Evolutionary conservation across 164 flowering plant genomes (phyloP).

Genomic region (Pachysandra terminalis): DNA sequence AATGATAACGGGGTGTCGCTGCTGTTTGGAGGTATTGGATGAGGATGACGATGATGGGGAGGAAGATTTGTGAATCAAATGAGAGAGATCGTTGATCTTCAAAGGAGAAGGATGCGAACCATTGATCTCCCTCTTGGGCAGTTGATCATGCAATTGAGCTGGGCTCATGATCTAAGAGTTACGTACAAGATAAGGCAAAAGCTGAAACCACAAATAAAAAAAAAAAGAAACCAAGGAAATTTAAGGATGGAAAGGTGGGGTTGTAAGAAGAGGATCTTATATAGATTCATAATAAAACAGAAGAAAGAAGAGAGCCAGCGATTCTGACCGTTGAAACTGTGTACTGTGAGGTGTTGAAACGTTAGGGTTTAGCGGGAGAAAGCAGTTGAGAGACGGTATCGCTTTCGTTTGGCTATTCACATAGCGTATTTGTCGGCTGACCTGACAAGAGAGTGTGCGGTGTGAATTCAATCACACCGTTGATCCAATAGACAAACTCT

Average conservation of each 20-base stretch:
- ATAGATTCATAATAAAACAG: no score
- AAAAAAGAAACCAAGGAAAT: no score
- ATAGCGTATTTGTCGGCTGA: neutral
- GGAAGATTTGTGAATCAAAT: conserved; percentile 34
- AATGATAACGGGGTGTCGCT: conserved; percentile 54
- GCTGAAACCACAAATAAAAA: no score
- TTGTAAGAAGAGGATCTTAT: neutral
- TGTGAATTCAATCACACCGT: no score
- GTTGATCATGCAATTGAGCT: conserved; percentile 17
- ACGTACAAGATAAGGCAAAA: no score
- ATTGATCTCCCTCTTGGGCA: conserved; percentile 24
- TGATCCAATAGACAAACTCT: no score
- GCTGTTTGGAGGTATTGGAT: no score
- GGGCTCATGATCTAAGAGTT: conserved; percentile 40
- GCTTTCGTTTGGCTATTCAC: neutral
- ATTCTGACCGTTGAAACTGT: conserved; percentile 51
- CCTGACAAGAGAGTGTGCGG: no score
- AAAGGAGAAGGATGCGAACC: conserved; percentile 49
- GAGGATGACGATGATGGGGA: conserved; percentile 22
- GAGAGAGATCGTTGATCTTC: conserved; percentile 47
- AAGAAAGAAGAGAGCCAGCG: conserved; percentile 25
- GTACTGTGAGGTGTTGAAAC: conserved; percentile 6
- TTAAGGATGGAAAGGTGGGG: neutral
- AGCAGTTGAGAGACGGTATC: no score
- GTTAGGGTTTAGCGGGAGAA: conserved; percentile 18